Percentiles rank a stretch among this genome's conserved stretches.
phyloP scores from a whole-genome alignment of 2,329 filamentous ascomycete species.

The Microcyclospora tardicrescens region DNA sequence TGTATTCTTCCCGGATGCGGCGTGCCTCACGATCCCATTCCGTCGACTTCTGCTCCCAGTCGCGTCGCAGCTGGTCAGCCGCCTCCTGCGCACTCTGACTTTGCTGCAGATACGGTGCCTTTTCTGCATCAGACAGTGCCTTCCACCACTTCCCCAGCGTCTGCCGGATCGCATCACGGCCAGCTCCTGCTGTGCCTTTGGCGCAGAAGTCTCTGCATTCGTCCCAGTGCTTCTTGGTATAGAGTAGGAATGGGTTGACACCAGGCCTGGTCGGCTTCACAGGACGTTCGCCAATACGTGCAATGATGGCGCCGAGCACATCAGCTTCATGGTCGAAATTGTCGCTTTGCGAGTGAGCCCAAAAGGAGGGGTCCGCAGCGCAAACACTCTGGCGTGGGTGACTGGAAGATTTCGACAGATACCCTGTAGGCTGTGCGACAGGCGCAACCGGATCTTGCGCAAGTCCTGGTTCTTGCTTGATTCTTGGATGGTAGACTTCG shows the following conservation, averaged over 20 bases:
- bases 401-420: constrained; percentile 12
- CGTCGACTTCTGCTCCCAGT: constrained; percentile 48
- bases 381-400: constrained; percentile 19
- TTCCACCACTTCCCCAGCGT: constrained; percentile 89
- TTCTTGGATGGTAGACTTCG: not conserved
- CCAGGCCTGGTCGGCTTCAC: constrained; percentile 58
- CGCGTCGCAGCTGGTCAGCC: constrained; percentile 45
- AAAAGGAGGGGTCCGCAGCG: constrained; percentile 20
- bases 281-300: constrained; percentile 61
- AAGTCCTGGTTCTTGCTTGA: constrained; percentile 15
- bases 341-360: constrained; percentile 20
- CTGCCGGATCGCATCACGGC: constrained; percentile 62
- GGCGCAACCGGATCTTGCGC: not conserved
- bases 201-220: constrained; percentile 51
- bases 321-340: constrained; percentile 43
- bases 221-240: constrained; percentile 62
- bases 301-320: constrained; percentile 43
- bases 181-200: constrained; percentile 51
- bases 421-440: constrained; percentile 10
- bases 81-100: constrained; percentile 56
- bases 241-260: constrained; percentile 79
- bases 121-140: constrained; percentile 55
- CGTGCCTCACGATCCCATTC: constrained; percentile 61
- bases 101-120: constrained; percentile 64
- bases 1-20: constrained; percentile 31